phyloP scores from a whole-genome alignment of 495 filamentous ascomycete genomes.

The Lasiosphaeria ovina region DNA sequence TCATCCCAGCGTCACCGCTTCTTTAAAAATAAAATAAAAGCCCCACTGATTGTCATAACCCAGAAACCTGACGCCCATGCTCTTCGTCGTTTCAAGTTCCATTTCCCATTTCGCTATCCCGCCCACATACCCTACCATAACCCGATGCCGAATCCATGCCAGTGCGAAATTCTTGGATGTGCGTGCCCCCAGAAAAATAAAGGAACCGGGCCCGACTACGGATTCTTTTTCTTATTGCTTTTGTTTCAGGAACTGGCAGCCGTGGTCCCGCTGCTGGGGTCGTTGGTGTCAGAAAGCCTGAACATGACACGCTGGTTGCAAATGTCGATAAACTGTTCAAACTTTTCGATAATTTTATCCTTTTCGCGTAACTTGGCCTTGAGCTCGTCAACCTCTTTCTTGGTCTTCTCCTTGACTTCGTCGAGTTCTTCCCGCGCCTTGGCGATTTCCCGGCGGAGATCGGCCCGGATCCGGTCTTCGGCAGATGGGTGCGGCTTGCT shows the following conservation, averaged over 20 bases:
- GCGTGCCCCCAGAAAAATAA: background rate
- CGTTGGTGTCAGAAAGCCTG: constrained; percentile 32
- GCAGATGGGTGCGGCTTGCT: constrained; percentile 54
- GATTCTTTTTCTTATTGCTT: background rate
- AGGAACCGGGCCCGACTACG: background rate
- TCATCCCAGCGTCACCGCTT: too few species aligned
- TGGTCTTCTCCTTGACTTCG: constrained; percentile 43
- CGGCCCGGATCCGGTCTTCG: constrained; percentile 55
- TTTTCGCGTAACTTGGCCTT: constrained; percentile 49
- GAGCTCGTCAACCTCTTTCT: constrained; percentile 50
- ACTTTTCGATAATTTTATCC: constrained; percentile 53
- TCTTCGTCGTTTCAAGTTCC: background rate
- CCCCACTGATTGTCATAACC: too few species aligned
- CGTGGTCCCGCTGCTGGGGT: constrained; percentile 22
- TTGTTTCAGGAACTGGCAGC: background rate
- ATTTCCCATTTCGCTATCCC: background rate
- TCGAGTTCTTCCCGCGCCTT: constrained; percentile 48
- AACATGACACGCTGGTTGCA: constrained; percentile 58
- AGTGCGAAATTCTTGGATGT: background rate
- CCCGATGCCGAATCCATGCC: background rate
- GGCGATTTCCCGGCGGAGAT: constrained; percentile 51
- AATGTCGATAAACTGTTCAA: constrained; percentile 61
- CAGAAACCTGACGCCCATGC: too few species aligned
- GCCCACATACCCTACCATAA: background rate
- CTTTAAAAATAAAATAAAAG: too few species aligned